Evolutionary conservation across 2,329 filamentous ascomycete genomes (phyloP).

Genomic region (Xylaria sp.): DNA sequence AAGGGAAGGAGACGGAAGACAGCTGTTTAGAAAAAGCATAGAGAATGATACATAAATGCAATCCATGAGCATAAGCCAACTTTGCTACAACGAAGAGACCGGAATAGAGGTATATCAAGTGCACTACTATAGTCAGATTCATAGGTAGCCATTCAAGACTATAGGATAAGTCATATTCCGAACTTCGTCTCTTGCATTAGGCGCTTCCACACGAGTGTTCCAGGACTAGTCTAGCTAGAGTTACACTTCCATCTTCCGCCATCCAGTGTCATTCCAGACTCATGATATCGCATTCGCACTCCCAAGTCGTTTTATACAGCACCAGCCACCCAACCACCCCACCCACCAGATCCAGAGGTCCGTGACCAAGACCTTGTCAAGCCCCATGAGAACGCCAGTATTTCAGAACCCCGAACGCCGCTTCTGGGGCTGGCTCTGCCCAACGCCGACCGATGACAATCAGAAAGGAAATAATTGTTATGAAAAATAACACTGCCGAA

Average conservation of each 20-base stretch:
- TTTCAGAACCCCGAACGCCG: slow-evolving; percentile 32
- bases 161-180: slow-evolving; percentile 12
- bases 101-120: neutral
- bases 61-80: neutral
- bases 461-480: slow-evolving; percentile 24
- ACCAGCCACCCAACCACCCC: neutral
- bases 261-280: slow-evolving; percentile 18
- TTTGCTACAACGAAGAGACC: neutral
- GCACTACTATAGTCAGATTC: neutral
- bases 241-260: slow-evolving; percentile 7
- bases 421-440: slow-evolving; percentile 6
- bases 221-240: slow-evolving; percentile 28
- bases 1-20: neutral
- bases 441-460: slow-evolving; percentile 11
- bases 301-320: slow-evolving; percentile 10
- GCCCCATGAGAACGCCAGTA: slow-evolving; percentile 15
- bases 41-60: neutral
- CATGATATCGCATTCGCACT: slow-evolving; percentile 12
- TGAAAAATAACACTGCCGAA: slow-evolving; percentile 16
- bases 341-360: slow-evolving; percentile 5
- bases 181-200: slow-evolving; percentile 33
- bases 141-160: neutral
- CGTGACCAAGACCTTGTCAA: slow-evolving; percentile 3
- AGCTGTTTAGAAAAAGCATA: neutral
- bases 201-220: slow-evolving; percentile 6